These are phyloP conservation scores for Colletotrichum sublineola DNA, from an alignment of 2,329 filamentous ascomycete species.

Conservation along the genomic window DNA sequence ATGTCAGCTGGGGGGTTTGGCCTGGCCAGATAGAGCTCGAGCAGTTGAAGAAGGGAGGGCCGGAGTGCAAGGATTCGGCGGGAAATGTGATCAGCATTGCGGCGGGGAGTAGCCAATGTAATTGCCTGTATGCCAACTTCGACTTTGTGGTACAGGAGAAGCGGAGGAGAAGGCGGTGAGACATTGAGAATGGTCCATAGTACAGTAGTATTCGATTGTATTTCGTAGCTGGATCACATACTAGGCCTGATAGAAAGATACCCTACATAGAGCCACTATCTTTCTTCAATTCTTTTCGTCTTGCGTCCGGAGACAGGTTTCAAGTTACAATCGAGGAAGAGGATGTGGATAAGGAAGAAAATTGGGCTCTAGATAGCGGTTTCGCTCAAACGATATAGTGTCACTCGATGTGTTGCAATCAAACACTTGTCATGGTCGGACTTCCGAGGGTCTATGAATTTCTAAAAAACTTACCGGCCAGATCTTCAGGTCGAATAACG, in stretches of 20 bases:
- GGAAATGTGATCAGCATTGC: slow-evolving; percentile 56
- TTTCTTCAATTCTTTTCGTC: not conserved
- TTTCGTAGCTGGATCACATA: not conserved
- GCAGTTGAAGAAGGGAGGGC: slow-evolving; percentile 64
- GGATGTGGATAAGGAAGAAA: rapidly evolving
- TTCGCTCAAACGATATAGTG: not conserved
- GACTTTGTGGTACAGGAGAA: slow-evolving; percentile 36
- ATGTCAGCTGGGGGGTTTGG: slow-evolving; percentile 60
- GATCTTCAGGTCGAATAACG: not conserved
- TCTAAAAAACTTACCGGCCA: not conserved
- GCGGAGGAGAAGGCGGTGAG: not conserved
- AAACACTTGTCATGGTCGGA: not conserved
- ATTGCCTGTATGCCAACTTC: slow-evolving; percentile 56
- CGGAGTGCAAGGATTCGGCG: slow-evolving; percentile 63
- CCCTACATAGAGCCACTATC: not conserved
- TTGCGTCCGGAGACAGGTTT: not conserved
- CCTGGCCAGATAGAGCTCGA: slow-evolving; percentile 69
- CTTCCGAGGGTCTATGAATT: not conserved
- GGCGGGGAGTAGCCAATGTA: slow-evolving; percentile 53
- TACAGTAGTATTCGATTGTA: not conserved
- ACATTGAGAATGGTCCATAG: not conserved
- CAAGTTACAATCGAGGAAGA: too few species aligned
- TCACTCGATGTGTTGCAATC: not conserved
- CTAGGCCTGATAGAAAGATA: slow-evolving; percentile 12
- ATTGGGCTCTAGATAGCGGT: not conserved